These are phyloP conservation scores for Lavandula angustifolia DNA, from an alignment of 257 asterid genomes.

Conservation along the genomic window DNA sequence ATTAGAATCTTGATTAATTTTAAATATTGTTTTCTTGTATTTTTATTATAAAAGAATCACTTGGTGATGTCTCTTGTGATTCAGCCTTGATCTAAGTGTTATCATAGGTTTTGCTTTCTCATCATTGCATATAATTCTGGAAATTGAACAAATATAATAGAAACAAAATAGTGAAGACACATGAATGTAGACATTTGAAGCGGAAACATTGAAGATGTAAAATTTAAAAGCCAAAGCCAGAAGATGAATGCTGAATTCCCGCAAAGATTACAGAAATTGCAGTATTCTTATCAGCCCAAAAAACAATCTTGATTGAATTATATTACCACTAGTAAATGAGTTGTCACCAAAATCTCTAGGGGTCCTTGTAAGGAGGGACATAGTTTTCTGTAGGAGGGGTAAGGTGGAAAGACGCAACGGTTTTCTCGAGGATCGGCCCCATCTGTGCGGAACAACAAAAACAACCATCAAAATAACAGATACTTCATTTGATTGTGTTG, in stretches of 20 bases:
- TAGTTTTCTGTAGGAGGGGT: constrained; percentile 82
- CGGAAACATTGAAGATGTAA: background rate
- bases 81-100: too few species aligned
- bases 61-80: too few species aligned
- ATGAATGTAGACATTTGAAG: too few species aligned
- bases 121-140: too few species aligned
- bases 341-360: constrained; percentile 94
- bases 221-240: background rate
- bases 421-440: constrained; percentile 74
- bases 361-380: constrained; percentile 94
- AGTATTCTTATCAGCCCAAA: constrained; percentile 17
- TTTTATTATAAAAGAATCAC: too few species aligned
- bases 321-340: background rate
- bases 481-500: background rate
- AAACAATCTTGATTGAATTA: constrained; percentile 12
- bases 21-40: too few species aligned
- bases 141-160: too few species aligned
- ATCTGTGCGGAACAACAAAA: constrained; percentile 52
- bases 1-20: too few species aligned
- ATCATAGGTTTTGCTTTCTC: too few species aligned
- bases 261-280: constrained; percentile 17
- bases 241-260: constrained; percentile 28
- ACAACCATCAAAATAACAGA: constrained; percentile 3
- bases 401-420: constrained; percentile 80
- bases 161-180: too few species aligned